Conservation (phyloP, 768 basidiomycete species). For the Collybia mongolica region DNA sequence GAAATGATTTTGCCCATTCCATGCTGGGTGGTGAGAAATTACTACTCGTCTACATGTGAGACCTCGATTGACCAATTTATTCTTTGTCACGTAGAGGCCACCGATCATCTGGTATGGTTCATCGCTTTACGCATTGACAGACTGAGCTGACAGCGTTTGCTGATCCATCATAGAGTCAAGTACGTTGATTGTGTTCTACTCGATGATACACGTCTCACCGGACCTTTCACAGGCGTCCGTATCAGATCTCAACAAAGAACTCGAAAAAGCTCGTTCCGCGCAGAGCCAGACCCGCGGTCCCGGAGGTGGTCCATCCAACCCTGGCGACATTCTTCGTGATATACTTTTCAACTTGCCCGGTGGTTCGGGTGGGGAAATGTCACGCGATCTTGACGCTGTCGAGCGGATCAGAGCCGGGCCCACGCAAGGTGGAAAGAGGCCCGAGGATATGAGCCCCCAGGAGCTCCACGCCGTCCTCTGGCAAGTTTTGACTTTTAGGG, state of each 20-base stretch:
- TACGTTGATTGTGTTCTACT: conserved; percentile 8
- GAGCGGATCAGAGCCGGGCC: conserved; percentile 64
- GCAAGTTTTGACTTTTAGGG: conserved; percentile 84
- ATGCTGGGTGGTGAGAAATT: conserved; percentile 61
- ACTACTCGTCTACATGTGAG: neutral
- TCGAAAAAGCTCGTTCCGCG: conserved; percentile 33
- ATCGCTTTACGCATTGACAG: neutral
- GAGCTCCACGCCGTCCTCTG: conserved; percentile 82
- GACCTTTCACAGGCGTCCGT: conserved; percentile 66
- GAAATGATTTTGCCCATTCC: conserved; percentile 77
- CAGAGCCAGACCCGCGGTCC: conserved; percentile 12
- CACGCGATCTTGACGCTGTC: conserved; percentile 74
- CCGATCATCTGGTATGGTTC: conserved; percentile 54
- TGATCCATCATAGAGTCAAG: conserved; percentile 27
- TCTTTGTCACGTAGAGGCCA: conserved; percentile 44
- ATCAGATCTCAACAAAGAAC: conserved; percentile 77
- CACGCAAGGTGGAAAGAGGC: conserved; percentile 61
- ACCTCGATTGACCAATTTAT: neutral
- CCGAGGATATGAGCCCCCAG: conserved; percentile 85
- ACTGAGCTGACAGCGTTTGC: too few species aligned
- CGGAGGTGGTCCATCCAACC: conserved; percentile 31
- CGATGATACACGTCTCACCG: too few species aligned
- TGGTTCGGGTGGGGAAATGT: conserved; percentile 56
- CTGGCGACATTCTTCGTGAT: conserved; percentile 53
- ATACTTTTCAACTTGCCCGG: conserved; percentile 66